Percentiles rank a stretch among this genome's conserved stretches.
phyloP scores from a whole-genome alignment of 2,329 filamentous ascomycete genomes.

The Cladophialophora carrionii region DNA sequence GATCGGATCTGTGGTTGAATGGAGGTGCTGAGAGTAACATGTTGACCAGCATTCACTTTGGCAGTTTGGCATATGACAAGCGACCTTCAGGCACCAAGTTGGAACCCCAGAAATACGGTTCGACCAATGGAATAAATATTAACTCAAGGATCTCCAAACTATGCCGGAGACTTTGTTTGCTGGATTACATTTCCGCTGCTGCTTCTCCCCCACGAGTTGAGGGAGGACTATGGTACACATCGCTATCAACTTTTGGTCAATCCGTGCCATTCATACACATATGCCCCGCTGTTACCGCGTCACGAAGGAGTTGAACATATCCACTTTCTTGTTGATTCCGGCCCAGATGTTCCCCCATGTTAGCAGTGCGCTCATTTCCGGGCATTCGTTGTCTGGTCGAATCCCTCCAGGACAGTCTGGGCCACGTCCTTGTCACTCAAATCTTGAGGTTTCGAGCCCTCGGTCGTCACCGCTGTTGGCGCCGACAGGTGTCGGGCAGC shows the following conservation, averaged over 20 bases:
- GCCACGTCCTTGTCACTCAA: constrained; percentile 50
- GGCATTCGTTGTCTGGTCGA: constrained; percentile 49
- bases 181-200: not conserved
- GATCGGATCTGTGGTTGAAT: not conserved
- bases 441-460: constrained; percentile 31
- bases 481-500: constrained; percentile 33
- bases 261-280: constrained; percentile 20
- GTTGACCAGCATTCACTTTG: not conserved
- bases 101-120: not conserved
- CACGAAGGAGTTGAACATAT: constrained; percentile 23
- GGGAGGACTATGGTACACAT: constrained; percentile 13
- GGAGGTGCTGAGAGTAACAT: not conserved
- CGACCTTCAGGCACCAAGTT: not conserved
- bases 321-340: constrained; percentile 7
- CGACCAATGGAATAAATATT: not conserved
- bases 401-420: constrained; percentile 54
- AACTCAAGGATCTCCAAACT: not conserved
- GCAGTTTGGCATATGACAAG: constrained; percentile 4
- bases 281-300: constrained; percentile 22
- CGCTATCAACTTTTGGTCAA: constrained; percentile 24
- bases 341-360: not conserved
- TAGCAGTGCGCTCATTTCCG: constrained; percentile 37
- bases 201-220: not conserved
- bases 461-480: not conserved
- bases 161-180: not conserved